These are phyloP conservation scores for Apiotrichum montevideense DNA, from an alignment of 1,284 basidiomycete genomes.

Conservation along the genomic window DNA sequence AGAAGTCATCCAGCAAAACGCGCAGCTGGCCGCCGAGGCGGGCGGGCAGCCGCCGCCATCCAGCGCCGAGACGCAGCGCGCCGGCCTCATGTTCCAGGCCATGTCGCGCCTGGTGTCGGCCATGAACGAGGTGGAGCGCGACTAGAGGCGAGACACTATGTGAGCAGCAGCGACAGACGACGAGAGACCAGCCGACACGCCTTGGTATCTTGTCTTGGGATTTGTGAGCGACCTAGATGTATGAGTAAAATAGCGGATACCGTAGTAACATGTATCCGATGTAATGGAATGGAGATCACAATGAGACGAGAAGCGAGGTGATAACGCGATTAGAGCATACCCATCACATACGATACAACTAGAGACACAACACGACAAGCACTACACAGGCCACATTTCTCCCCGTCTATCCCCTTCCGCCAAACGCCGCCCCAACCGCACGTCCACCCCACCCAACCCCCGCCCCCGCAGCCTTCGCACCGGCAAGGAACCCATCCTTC, in stretches of 20 bases:
- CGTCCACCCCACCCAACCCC: constrained; percentile 23
- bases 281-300: too few species aligned
- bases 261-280: too few species aligned
- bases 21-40: constrained; percentile 10
- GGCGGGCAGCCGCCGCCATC: constrained; percentile 11
- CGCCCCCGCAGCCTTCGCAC: constrained; percentile 26
- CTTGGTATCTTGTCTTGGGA: too few species aligned
- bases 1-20: constrained; percentile 38
- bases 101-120: constrained; percentile 42
- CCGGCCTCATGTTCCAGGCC: constrained; percentile 45
- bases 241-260: too few species aligned
- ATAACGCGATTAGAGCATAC: too few species aligned
- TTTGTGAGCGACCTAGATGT: too few species aligned
- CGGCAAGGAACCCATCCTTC: constrained; percentile 37
- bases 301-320: too few species aligned
- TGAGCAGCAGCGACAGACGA: too few species aligned
- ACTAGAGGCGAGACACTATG: constrained; percentile 3
- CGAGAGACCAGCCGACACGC: too few species aligned
- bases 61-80: constrained; percentile 41
- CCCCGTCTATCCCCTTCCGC: constrained; percentile 2
- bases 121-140: constrained; percentile 45
- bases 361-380: too few species aligned
- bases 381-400: too few species aligned
- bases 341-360: too few species aligned
- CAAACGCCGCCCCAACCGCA: constrained; percentile 14